Conservation (phyloP, 805 yeast genomes). For the Candida gorgasii region DNA sequence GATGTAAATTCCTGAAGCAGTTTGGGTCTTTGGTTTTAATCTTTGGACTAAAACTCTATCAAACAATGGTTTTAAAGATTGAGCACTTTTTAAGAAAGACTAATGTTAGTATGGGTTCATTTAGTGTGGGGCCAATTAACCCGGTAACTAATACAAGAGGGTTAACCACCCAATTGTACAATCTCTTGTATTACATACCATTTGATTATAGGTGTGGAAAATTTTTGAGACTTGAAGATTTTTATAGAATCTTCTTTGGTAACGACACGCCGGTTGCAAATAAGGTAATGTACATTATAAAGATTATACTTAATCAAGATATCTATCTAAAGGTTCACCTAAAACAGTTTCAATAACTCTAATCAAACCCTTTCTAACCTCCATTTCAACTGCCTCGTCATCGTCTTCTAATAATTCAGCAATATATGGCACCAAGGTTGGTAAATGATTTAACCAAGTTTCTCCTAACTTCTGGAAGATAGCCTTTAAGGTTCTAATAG, state of each 20-base stretch:
- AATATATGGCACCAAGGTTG: slow-evolving; percentile 92
- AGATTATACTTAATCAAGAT: slow-evolving; percentile 45
- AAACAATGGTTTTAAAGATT: slow-evolving; percentile 85
- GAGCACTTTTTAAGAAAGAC: slow-evolving; percentile 75
- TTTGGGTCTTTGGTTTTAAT: slow-evolving; percentile 84
- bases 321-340: slow-evolving; percentile 92
- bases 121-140: background rate
- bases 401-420: slow-evolving; percentile 96
- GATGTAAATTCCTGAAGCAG: slow-evolving; percentile 88
- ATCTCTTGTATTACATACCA: slow-evolving; percentile 11
- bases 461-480: slow-evolving; percentile 92
- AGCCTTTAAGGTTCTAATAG: slow-evolving; percentile 73
- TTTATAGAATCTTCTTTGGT: slow-evolving; percentile 17
- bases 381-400: slow-evolving; percentile 86
- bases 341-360: slow-evolving; percentile 88
- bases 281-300: background rate
- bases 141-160: no score
- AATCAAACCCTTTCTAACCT: slow-evolving; percentile 86
- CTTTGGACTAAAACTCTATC: slow-evolving; percentile 97
- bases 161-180: no score
- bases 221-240: slow-evolving; percentile 12
- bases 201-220: slow-evolving; percentile 7
- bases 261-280: slow-evolving; percentile 8
- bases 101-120: slow-evolving; percentile 17
- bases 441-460: slow-evolving; percentile 86